Percentiles rank a stretch among this genome's conserved stretches.
phyloP scores from a whole-genome alignment of 2,329 filamentous ascomycete species.

The Penicillium sp. region DNA sequence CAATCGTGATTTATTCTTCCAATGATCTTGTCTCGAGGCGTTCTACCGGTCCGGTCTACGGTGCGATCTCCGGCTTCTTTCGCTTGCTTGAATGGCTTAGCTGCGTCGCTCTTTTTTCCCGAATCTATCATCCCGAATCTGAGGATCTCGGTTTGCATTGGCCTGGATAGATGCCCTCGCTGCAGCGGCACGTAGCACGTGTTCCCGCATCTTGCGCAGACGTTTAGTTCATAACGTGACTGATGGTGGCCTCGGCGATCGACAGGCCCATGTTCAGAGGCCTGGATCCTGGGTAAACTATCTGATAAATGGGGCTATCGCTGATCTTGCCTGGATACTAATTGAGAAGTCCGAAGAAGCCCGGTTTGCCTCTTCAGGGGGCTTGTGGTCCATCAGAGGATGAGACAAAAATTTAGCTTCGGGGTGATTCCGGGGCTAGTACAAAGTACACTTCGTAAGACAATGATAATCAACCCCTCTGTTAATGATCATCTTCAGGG shows the following conservation, averaged over 20 bases:
- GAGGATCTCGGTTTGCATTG: not conserved
- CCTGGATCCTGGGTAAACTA: conserved; percentile 20
- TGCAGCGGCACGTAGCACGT: not conserved
- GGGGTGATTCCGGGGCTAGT: not conserved
- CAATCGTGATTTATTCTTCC: not conserved
- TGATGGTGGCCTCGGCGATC: conserved; percentile 11
- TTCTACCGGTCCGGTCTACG: not conserved
- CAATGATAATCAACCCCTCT: not conserved
- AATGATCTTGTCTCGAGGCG: not conserved
- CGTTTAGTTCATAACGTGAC: not conserved
- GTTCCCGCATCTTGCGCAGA: conserved; percentile 4
- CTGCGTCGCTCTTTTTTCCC: not conserved
- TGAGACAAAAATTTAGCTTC: not conserved
- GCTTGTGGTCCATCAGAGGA: not conserved
- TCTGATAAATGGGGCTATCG: conserved; percentile 12
- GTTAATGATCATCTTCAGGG: not conserved
- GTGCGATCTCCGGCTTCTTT: not conserved
- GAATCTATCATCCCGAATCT: not conserved
- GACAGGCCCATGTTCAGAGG: conserved; percentile 15
- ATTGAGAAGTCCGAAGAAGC: not conserved
- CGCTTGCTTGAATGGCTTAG: not conserved
- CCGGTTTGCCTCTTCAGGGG: not conserved
- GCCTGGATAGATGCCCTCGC: not conserved
- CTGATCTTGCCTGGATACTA: not conserved
- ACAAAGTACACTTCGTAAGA: not conserved